Evolutionary conservation across 805 yeast genomes (phyloP).

Genomic region (Hanseniaspora thailandica): DNA sequence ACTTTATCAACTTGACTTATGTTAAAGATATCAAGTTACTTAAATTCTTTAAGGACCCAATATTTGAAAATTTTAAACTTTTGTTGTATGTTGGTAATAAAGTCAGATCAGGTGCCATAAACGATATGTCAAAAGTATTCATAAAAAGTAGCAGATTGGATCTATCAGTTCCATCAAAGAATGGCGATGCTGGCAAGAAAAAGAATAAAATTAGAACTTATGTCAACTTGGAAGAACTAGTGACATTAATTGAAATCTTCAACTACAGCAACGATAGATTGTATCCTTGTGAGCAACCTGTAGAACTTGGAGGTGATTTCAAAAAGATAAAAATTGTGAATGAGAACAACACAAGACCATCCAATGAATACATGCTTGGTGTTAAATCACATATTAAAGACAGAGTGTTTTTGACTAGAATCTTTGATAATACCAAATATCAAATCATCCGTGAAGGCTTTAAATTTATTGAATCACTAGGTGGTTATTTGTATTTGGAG

Average conservation of each 20-base stretch:
- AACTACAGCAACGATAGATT: no score
- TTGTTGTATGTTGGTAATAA: neutral
- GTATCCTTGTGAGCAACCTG: no score
- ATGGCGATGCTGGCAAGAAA: neutral
- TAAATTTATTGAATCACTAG: neutral
- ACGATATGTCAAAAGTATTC: neutral
- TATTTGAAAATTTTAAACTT: neutral
- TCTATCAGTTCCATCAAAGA: neutral
- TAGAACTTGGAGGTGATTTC: neutral
- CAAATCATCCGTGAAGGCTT: neutral
- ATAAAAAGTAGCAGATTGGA: neutral
- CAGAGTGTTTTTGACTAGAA: neutral
- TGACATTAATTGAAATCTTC: neutral
- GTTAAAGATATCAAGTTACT: constrained; percentile 1
- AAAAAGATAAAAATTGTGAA: neutral
- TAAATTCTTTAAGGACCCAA: neutral
- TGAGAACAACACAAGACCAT: neutral
- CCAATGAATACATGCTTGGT: neutral
- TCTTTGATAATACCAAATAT: neutral
- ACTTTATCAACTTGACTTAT: neutral
- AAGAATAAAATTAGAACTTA: neutral
- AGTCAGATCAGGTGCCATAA: neutral
- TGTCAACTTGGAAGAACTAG: neutral
- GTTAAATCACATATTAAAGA: neutral
- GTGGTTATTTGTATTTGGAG: neutral